These are phyloP conservation scores for Rhodosporidiobolus sp. DNA, from an alignment of 768 basidiomycete genomes.

Conservation along the genomic window DNA sequence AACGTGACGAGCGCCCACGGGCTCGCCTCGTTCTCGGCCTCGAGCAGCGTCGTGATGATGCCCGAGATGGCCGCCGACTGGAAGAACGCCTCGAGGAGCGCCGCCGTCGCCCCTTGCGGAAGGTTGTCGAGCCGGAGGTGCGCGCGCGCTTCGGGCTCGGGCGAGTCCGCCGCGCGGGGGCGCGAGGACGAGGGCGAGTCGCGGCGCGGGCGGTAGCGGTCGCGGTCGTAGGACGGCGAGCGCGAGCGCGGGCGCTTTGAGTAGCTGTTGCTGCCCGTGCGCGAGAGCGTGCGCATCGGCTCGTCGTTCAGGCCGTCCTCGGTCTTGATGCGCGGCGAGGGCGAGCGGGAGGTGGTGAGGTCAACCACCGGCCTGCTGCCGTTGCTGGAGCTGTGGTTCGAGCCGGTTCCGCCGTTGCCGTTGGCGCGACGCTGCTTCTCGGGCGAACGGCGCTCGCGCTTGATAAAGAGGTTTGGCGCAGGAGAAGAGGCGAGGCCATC, in stretches of 20 bases:
- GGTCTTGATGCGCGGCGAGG: not conserved
- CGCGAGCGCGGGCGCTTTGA: constrained; percentile 21
- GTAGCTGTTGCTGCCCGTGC: not conserved
- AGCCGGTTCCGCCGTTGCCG: too few relatives aligned
- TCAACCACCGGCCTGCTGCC: too few relatives aligned
- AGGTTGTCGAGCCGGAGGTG: constrained; percentile 26
- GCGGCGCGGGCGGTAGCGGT: not conserved
- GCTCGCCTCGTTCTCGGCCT: not conserved
- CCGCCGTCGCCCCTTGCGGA: not conserved
- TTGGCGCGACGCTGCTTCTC: too few relatives aligned
- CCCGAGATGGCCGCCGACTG: not conserved
- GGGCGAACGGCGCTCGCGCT: too few relatives aligned
- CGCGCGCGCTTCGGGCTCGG: not conserved
- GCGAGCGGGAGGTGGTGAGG: not conserved
- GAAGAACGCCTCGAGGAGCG: not conserved
- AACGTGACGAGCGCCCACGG: constrained; percentile 18
- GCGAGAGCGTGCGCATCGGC: not conserved
- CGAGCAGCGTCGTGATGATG: constrained; percentile 2
- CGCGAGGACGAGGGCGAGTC: not conserved
- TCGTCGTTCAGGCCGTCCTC: not conserved
- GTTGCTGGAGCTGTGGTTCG: too few relatives aligned
- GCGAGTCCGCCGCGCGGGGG: not conserved
- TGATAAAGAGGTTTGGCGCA: too few relatives aligned
- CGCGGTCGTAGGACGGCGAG: not conserved
- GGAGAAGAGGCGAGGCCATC: too few relatives aligned